A percentile compares a stretch with the other conserved stretches of the same genome.
Conservation (phyloP, 1,139 yeast genomes). For the Diutina rugosa region DNA sequence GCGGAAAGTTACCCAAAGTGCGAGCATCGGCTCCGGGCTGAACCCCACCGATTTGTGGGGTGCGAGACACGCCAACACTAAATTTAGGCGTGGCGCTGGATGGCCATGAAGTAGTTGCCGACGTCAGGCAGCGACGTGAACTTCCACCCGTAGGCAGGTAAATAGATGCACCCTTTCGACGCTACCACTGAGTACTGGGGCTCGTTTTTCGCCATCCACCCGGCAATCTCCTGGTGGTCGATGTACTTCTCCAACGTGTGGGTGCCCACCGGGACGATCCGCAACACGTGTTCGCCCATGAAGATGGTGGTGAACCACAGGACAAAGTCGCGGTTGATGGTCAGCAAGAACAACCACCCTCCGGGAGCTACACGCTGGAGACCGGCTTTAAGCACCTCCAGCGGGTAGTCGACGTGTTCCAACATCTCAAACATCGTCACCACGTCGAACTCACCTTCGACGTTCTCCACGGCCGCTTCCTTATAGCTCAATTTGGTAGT, state of each 20-base stretch:
- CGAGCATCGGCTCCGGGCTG: background rate
- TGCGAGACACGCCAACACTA: background rate
- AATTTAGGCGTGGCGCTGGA: conserved; percentile 14
- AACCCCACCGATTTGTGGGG: background rate
- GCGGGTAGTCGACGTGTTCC: conserved; percentile 85
- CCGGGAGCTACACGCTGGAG: conserved; percentile 58
- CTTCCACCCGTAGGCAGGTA: conserved; percentile 82
- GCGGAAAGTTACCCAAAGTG: background rate
- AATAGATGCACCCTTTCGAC: conserved; percentile 66
- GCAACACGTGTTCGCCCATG: conserved; percentile 71
- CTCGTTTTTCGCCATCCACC: conserved; percentile 40
- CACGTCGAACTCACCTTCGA: conserved; percentile 47
- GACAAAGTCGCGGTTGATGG: conserved; percentile 81
- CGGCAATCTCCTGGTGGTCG: conserved; percentile 56
- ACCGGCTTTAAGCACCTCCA: conserved; percentile 57
- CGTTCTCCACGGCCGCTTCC: conserved; percentile 47
- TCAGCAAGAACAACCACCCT: conserved; percentile 79
- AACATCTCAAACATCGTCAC: conserved; percentile 89
- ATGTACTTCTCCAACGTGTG: conserved; percentile 83
- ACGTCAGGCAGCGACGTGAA: conserved; percentile 43
- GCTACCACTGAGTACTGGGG: conserved; percentile 45
- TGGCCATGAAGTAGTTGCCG: conserved; percentile 88
- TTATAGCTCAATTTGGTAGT: conserved; percentile 43
- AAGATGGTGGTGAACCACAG: conserved; percentile 91
- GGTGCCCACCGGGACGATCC: conserved; percentile 84